Conservation (phyloP, 306 rosid species). For the Hylodesmum podocarpum region DNA sequence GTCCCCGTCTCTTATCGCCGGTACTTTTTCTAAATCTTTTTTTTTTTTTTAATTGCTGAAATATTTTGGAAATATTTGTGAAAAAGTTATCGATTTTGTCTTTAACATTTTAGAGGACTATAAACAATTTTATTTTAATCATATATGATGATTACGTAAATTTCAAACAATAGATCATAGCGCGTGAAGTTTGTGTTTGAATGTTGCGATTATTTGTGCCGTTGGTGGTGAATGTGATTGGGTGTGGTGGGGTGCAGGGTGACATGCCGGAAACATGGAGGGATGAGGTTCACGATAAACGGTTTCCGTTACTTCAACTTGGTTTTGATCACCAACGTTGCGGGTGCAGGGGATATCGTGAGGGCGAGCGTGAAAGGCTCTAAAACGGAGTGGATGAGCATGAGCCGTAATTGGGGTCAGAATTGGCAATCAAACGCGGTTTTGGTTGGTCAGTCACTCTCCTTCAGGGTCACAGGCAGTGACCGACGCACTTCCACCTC, state of each 20-base stretch:
- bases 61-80: too few relatives aligned
- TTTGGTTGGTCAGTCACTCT: constrained; percentile 66
- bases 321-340: constrained; percentile 2
- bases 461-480: constrained; percentile 66
- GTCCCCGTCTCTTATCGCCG: neutral
- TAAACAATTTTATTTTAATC: too few relatives aligned
- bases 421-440: constrained; percentile 25
- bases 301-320: constrained; percentile 6
- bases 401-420: neutral
- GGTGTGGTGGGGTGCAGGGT: constrained; percentile 36
- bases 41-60: neutral
- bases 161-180: too few relatives aligned
- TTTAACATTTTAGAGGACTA: too few relatives aligned
- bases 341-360: constrained; percentile 1
- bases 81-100: too few relatives aligned
- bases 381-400: neutral
- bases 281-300: constrained; percentile 52
- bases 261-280: constrained; percentile 57
- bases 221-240: neutral
- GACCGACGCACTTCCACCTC: constrained; percentile 65
- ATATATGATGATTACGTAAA: too few relatives aligned
- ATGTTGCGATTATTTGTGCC: too few relatives aligned
- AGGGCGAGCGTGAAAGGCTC: constrained; percentile 3
- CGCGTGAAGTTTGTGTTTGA: too few relatives aligned
- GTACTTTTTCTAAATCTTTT: neutral